Conservation (phyloP, 176 grass and related monocot species). For the Musa troglodytarum region DNA sequence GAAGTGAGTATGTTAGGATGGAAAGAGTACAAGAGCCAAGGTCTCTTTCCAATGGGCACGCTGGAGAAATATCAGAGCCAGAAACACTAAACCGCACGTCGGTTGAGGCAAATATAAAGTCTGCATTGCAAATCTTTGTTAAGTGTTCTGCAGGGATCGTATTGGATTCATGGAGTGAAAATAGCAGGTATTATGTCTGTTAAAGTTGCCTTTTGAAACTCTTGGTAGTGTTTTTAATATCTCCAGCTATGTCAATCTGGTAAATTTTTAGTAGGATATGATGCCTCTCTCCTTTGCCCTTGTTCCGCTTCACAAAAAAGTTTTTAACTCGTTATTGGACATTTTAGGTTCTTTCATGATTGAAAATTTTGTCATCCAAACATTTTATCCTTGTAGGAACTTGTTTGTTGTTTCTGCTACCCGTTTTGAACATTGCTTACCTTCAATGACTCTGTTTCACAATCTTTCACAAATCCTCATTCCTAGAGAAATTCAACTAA, state of each 20-base stretch:
- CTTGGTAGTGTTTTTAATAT: background rate
- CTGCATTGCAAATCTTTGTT: conserved; percentile 77
- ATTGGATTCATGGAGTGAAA: conserved; percentile 89
- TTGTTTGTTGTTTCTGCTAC: too few species aligned
- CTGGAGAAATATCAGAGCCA: conserved; percentile 46
- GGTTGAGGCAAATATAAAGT: conserved; percentile 88
- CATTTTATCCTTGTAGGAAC: too few species aligned
- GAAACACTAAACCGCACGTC: conserved; percentile 61
- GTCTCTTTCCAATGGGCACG: conserved; percentile 79
- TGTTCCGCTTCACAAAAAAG: too few species aligned
- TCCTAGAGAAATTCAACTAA: too few species aligned
- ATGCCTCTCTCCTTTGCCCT: background rate
- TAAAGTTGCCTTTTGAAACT: background rate
- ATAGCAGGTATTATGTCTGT: conserved; percentile 49
- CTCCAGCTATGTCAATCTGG: too few species aligned
- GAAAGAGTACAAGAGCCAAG: conserved; percentile 58
- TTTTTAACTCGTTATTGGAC: too few species aligned
- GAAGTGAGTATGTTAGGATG: conserved; percentile 75
- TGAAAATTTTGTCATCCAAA: too few species aligned
- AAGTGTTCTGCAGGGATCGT: conserved; percentile 78
- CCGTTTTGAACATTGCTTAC: background rate
- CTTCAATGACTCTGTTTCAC: background rate
- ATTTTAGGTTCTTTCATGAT: too few species aligned
- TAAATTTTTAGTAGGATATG: background rate
- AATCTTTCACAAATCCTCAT: background rate